Evolutionary conservation across 495 filamentous ascomycete species (phyloP).

Genomic region (Xylaria bambusicola): DNA sequence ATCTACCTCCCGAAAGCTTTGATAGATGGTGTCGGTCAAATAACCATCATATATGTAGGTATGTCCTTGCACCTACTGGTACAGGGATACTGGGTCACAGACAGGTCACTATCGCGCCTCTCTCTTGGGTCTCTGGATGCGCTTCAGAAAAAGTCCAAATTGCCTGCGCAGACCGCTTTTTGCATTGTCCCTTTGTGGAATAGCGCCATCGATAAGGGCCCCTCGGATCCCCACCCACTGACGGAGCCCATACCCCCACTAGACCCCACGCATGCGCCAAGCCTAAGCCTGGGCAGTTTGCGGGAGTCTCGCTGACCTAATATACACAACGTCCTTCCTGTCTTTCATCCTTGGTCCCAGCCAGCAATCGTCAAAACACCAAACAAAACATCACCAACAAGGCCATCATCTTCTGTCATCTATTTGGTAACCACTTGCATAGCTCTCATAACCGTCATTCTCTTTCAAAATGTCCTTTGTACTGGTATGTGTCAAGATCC

Average conservation of each 20-base stretch:
- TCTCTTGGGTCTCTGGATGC: not conserved
- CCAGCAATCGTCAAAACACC: not conserved
- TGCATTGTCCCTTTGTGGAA: conserved; percentile 6
- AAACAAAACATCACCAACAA: not conserved
- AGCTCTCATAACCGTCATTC: no score
- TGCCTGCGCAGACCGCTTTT: conserved; percentile 31
- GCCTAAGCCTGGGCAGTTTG: not conserved
- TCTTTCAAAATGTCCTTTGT: conserved; percentile 84
- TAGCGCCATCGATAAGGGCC: conserved; percentile 18
- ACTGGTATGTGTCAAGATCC: no score
- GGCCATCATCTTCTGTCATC: not conserved
- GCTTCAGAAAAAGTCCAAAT: conserved; percentile 29
- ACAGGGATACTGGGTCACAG: not conserved
- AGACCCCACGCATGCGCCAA: no score
- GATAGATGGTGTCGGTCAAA: no score
- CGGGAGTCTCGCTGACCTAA: not conserved
- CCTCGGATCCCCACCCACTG: not conserved
- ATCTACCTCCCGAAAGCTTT: not conserved
- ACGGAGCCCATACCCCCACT: no score
- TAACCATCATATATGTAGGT: not conserved
- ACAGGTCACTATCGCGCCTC: not conserved
- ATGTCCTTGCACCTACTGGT: not conserved
- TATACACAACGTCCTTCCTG: conserved; percentile 5
- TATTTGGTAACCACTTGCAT: not conserved
- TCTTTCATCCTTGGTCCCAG: not conserved